Evolutionary conservation across 768 basidiomycete genomes (phyloP).

Genomic region (Rhodosporidiobolus sp.): DNA sequence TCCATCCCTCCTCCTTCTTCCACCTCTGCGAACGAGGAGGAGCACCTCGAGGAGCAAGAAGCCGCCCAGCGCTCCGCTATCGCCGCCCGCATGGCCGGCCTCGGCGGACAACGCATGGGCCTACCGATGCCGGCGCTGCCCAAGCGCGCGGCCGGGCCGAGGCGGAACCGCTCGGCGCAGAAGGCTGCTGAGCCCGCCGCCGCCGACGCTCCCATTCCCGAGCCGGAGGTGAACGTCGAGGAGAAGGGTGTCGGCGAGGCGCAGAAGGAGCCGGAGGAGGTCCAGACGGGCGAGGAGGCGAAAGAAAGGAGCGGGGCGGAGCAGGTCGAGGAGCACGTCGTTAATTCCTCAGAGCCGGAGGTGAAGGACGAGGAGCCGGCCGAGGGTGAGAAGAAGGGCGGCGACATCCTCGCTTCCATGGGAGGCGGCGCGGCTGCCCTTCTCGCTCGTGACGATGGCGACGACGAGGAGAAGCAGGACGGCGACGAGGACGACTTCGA

Average conservation of each 20-base stretch:
- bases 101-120: conserved; percentile 78
- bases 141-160: conserved; percentile 25
- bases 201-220: neutral
- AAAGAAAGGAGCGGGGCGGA: neutral
- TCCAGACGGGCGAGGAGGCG: neutral
- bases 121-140: conserved; percentile 55
- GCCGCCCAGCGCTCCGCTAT: conserved; percentile 65
- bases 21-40: neutral
- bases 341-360: neutral
- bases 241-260: neutral
- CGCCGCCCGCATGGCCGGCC: conserved; percentile 86
- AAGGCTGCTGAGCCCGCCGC: neutral
- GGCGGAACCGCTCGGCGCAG: neutral
- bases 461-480: conserved; percentile 9
- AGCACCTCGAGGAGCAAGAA: conserved; percentile 44
- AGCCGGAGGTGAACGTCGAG: neutral
- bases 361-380: neutral
- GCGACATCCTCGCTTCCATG: conserved; percentile 20
- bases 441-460: neutral
- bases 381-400: neutral
- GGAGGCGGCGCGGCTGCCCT: conserved; percentile 4
- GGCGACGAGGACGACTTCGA: conserved; percentile 32
- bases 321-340: too few species aligned
- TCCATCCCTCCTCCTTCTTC: conserved; percentile 2
- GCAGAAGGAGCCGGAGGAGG: neutral